phyloP scores from a whole-genome alignment of 1,139 yeast genomes.

The Eremothecium gossypii region DNA sequence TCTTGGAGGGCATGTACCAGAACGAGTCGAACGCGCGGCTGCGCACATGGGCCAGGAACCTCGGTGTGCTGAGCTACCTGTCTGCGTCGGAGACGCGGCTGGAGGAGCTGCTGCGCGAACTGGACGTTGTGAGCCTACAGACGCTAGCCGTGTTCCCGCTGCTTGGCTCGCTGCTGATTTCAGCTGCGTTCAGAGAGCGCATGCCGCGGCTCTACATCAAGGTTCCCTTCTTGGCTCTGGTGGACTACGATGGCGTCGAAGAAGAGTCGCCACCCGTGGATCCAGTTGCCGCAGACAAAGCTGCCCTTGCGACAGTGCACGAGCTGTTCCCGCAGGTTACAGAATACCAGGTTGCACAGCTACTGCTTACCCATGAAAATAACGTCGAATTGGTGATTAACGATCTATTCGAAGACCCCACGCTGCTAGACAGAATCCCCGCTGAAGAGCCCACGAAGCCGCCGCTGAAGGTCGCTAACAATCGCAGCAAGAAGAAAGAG shows the following conservation, averaged over 20 bases:
- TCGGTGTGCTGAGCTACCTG: constrained; percentile 45
- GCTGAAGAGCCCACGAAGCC: constrained; percentile 6
- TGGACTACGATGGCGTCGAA: constrained; percentile 3
- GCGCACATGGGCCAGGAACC: constrained; percentile 37
- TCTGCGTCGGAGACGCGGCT: constrained; percentile 41
- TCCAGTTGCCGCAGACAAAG: constrained; percentile 19
- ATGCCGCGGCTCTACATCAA: constrained; percentile 27
- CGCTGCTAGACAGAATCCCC: constrained; percentile 15
- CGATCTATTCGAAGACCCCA: constrained; percentile 46
- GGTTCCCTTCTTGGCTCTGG: constrained; percentile 24
- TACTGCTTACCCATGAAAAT: constrained; percentile 41
- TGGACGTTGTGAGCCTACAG: constrained; percentile 38
- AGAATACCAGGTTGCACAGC: constrained; percentile 35
- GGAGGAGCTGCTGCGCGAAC: constrained; percentile 35
- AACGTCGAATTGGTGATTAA: constrained; percentile 54
- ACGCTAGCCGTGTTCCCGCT: constrained; percentile 43
- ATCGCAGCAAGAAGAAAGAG: constrained; percentile 8
- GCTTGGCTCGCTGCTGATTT: constrained; percentile 42
- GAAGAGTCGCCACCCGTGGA: neutral
- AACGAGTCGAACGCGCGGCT: constrained; percentile 45
- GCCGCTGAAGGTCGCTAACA: neutral
- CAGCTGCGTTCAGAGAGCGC: constrained; percentile 43
- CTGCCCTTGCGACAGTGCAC: constrained; percentile 29
- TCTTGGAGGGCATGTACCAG: constrained; percentile 46
- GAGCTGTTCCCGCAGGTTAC: constrained; percentile 55